These are phyloP conservation scores for Closterium sp. DNA, from an alignment of 139 green algal genomes.

Conservation along the genomic window DNA sequence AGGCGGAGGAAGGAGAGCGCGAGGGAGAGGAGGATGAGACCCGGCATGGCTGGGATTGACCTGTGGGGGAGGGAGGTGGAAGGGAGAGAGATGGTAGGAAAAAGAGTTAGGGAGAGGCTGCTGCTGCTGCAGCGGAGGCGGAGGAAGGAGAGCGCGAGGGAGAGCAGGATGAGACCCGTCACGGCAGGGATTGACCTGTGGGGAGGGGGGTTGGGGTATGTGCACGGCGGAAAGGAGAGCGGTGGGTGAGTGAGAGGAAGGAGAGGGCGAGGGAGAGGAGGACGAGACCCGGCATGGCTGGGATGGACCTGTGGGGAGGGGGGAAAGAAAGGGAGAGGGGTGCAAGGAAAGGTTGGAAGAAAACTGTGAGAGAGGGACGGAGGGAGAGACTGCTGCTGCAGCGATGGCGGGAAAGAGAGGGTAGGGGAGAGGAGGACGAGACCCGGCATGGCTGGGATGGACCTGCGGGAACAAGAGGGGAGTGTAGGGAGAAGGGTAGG, in stretches of 20 bases:
- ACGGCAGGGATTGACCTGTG: constrained; percentile 9
- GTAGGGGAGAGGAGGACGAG: constrained; percentile 25
- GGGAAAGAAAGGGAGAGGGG: not conserved
- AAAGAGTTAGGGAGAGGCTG: constrained; percentile 27
- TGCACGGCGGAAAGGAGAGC: not conserved
- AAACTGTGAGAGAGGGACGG: not conserved
- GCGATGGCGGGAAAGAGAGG: not conserved
- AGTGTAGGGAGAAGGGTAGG: not conserved
- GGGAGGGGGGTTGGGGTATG: too few species aligned
- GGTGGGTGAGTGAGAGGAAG: not conserved
- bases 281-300: constrained; percentile 19
- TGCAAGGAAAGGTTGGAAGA: too few species aligned
- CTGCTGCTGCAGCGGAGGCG: not conserved
- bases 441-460: constrained; percentile 4
- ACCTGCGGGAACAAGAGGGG: not conserved
- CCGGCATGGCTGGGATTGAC: constrained; percentile 12
- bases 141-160: not conserved
- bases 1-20: not conserved
- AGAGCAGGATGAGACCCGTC: constrained; percentile 19
- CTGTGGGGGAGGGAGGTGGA: not conserved
- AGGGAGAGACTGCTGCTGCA: constrained; percentile 1
- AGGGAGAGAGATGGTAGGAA: not conserved
- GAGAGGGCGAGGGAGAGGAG: too few species aligned
- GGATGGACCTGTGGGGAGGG: not conserved
- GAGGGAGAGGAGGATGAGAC: constrained; percentile 23